Conservation (phyloP, 202 grass and related monocot species). For the Carex sylvatica region DNA sequence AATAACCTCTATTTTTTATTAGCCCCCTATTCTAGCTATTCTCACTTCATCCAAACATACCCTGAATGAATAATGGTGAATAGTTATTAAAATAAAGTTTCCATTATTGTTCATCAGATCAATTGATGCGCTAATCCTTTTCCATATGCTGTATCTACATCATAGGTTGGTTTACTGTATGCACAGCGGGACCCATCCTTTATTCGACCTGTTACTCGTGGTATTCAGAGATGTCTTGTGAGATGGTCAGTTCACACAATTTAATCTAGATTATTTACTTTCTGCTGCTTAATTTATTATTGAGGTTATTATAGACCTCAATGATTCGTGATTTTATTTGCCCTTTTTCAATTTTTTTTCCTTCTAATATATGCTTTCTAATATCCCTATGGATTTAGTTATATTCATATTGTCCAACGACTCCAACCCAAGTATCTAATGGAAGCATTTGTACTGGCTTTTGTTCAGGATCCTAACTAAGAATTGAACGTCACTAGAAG, state of each 20-base stretch:
- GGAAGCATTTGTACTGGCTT: neutral
- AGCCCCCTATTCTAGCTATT: too few species aligned
- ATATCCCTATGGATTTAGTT: neutral
- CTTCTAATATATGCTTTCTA: neutral
- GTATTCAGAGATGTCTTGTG: slow-evolving; percentile 80
- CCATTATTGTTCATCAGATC: slow-evolving; percentile 11
- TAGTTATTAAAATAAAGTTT: neutral
- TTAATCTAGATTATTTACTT: neutral
- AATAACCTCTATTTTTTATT: too few species aligned
- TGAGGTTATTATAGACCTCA: neutral
- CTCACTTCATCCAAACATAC: too few species aligned
- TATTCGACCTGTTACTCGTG: slow-evolving; percentile 73
- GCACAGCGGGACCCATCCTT: slow-evolving; percentile 86
- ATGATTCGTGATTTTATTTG: neutral
- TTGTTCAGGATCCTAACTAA: neutral
- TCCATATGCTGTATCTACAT: slow-evolving; percentile 9
- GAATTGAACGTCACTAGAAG: neutral
- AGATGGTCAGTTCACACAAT: slow-evolving; percentile 67
- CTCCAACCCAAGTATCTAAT: neutral
- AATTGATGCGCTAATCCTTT: slow-evolving; percentile 23
- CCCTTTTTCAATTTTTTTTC: neutral
- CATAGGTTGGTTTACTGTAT: slow-evolving; percentile 91
- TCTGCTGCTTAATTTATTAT: neutral
- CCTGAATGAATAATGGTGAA: neutral
- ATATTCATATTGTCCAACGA: neutral